phyloP scores from a whole-genome alignment of 2,329 filamentous ascomycete species.

The Paramyrothecium sp. region DNA sequence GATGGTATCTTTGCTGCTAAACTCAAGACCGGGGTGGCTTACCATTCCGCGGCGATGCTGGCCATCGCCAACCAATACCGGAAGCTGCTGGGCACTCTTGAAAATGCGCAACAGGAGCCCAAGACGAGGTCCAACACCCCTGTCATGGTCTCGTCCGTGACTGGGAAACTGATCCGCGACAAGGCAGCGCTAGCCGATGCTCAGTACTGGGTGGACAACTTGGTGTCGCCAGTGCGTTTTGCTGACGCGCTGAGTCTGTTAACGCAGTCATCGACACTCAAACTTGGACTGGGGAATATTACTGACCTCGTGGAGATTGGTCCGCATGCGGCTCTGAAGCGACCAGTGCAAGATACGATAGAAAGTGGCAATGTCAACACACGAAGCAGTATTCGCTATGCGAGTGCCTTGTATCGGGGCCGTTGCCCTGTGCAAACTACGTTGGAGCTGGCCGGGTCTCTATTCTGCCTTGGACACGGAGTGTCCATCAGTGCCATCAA shows the following conservation, averaged over 20 bases:
- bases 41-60: constrained; percentile 50
- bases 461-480: constrained; percentile 30
- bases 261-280: not conserved
- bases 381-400: too few relatives aligned
- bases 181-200: constrained; percentile 28
- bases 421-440: not conserved
- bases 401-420: not conserved
- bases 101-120: not conserved
- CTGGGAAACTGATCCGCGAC: constrained; percentile 29
- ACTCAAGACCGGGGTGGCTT: constrained; percentile 44
- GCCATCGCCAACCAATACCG: constrained; percentile 42
- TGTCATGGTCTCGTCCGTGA: constrained; percentile 35
- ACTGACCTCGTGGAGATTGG: constrained; percentile 20
- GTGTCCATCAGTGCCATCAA: constrained; percentile 44
- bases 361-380: too few relatives aligned
- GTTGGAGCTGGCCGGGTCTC: constrained; percentile 19
- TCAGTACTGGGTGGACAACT: constrained; percentile 39
- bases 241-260: constrained; percentile 21
- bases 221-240: constrained; percentile 33
- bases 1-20: constrained; percentile 41
- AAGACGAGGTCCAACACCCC: not conserved
- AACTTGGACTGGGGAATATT: not conserved
- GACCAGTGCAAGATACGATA: constrained; percentile 13
- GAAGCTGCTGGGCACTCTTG: constrained; percentile 14
- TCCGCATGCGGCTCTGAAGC: constrained; percentile 15